These are phyloP conservation scores for Jimgerdemannia flammicorona DNA, from an alignment of 192 early-diverging fungal species.

Conservation along the genomic window DNA sequence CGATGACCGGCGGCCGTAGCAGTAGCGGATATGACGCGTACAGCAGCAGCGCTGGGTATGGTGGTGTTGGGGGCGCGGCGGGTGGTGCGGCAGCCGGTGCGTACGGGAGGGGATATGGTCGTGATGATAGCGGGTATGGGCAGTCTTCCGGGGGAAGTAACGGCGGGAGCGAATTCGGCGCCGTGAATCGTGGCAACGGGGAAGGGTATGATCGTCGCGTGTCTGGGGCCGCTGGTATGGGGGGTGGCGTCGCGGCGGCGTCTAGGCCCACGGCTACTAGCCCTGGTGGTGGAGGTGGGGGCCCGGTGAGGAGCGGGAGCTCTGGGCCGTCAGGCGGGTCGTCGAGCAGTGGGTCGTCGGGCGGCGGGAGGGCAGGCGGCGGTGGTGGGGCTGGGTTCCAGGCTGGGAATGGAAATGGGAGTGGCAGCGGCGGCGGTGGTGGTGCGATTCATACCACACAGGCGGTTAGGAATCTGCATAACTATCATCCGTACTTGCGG, in stretches of 20 bases:
- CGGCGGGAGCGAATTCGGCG: slow-evolving; percentile 9
- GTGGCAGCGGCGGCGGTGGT: too few species aligned
- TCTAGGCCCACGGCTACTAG: slow-evolving; percentile 3
- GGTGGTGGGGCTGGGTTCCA: not conserved
- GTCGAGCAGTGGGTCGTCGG: too few species aligned
- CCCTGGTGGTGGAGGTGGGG: slow-evolving; percentile 16
- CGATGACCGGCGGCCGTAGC: slow-evolving; percentile 13
- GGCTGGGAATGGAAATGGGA: slow-evolving; percentile 10
- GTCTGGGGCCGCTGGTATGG: slow-evolving; percentile 13
- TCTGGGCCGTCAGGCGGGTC: slow-evolving; percentile 15
- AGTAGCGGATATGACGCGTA: slow-evolving; percentile 21
- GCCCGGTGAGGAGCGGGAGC: slow-evolving; percentile 9
- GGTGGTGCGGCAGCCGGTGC: slow-evolving; percentile 31
- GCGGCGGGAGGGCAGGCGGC: too few species aligned
- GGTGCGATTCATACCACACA: slow-evolving; percentile 37
- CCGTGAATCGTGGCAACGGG: too few species aligned
- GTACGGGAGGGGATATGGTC: slow-evolving; percentile 13
- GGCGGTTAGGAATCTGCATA: slow-evolving; percentile 26
- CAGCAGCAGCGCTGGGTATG: slow-evolving; percentile 24
- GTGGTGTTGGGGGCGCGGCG: slow-evolving; percentile 20
- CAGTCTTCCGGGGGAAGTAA: slow-evolving; percentile 3
- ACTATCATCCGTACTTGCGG: slow-evolving; percentile 39
- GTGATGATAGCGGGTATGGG: slow-evolving; percentile 12
- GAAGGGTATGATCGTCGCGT: slow-evolving; percentile 11
- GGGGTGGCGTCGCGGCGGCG: slow-evolving; percentile 9